phyloP scores from a whole-genome alignment of 345 rosid genomes.

The Citrus sinensis region DNA sequence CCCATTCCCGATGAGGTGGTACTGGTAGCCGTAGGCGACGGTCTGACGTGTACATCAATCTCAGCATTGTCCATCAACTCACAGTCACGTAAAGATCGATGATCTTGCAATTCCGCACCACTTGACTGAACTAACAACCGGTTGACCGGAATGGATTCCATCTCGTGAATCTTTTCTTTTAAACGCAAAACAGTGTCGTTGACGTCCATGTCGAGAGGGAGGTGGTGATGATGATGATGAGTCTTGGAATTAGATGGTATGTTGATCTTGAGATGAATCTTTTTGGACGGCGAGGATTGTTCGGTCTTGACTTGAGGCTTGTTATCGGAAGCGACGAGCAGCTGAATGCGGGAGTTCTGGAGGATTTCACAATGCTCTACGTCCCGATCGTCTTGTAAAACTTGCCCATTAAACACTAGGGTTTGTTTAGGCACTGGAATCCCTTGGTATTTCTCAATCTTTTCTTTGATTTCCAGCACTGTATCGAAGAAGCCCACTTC shows the following conservation, averaged over 20 bases:
- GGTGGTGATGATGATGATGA: background rate
- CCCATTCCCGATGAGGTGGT: conserved; percentile 1
- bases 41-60: conserved; percentile 29
- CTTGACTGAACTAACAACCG: conserved; percentile 25
- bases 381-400: conserved; percentile 58
- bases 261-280: conserved; percentile 35
- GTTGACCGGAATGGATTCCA: conserved; percentile 32
- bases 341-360: conserved; percentile 57
- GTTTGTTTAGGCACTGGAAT: conserved; percentile 58
- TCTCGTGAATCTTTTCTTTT: conserved; percentile 41
- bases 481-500: conserved; percentile 80
- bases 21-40: conserved; percentile 23
- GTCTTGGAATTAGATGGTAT: conserved; percentile 32
- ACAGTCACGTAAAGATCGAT: conserved; percentile 21
- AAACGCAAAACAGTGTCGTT: conserved; percentile 31
- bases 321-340: conserved; percentile 31
- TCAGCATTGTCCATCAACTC: conserved; percentile 32
- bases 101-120: conserved; percentile 36
- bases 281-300: conserved; percentile 23
- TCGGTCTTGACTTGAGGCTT: conserved; percentile 29
- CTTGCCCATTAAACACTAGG: conserved; percentile 55
- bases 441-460: conserved; percentile 60
- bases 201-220: conserved; percentile 28
- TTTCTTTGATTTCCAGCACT: conserved; percentile 69
- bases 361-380: conserved; percentile 58